A percentile compares a stretch with the other conserved stretches of the same genome.
These are phyloP conservation scores for Polychaeton citri DNA, from an alignment of 2,329 filamentous ascomycete species.

Conservation along the genomic window DNA sequence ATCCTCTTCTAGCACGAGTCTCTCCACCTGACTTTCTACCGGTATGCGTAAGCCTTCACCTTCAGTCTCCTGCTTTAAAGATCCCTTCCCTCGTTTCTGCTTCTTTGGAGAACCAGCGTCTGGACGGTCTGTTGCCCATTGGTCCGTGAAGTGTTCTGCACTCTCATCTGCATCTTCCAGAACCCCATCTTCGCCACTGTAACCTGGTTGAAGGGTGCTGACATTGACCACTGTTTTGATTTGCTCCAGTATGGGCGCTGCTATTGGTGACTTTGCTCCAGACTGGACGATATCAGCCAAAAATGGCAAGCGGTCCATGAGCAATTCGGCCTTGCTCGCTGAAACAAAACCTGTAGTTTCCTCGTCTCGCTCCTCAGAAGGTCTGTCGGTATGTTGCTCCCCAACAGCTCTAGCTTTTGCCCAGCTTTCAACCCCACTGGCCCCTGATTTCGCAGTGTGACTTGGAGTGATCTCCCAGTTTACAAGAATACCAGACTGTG, in stretches of 20 bases:
- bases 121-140: slow-evolving; percentile 31
- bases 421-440: background rate
- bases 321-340: slow-evolving; percentile 54
- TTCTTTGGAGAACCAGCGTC: slow-evolving; percentile 8
- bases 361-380: background rate
- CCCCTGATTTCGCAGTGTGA: background rate
- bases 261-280: slow-evolving; percentile 10
- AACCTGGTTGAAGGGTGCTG: slow-evolving; percentile 10
- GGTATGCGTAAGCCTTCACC: slow-evolving; percentile 11
- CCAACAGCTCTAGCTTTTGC: background rate
- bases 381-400: background rate
- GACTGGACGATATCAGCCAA: slow-evolving; percentile 50
- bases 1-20: slow-evolving; percentile 32
- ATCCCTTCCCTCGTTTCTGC: slow-evolving; percentile 6
- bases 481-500: slow-evolving; percentile 31
- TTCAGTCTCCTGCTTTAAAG: slow-evolving; percentile 5
- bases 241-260: slow-evolving; percentile 40
- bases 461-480: slow-evolving; percentile 18
- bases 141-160: slow-evolving; percentile 13
- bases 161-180: slow-evolving; percentile 19
- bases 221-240: slow-evolving; percentile 55
- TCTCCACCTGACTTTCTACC: slow-evolving; percentile 18
- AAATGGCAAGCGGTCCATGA: slow-evolving; percentile 81
- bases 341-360: slow-evolving; percentile 4
- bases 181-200: slow-evolving; percentile 9